Conservation (phyloP, 768 basidiomycete genomes). For the Agaricus subrufescens region DNA sequence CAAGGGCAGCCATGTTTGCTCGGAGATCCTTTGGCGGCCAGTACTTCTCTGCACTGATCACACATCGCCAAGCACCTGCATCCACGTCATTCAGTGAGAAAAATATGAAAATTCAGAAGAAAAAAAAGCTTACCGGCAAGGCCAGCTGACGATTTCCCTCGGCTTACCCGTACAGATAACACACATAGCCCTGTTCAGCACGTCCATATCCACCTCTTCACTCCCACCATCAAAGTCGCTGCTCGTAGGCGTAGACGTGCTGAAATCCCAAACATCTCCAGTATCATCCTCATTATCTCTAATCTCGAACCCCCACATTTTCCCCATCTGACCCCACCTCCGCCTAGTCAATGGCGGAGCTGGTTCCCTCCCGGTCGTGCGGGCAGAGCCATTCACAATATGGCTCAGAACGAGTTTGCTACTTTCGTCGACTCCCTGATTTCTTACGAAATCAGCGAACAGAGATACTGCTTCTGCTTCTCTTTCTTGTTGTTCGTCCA, state of each 20-base stretch:
- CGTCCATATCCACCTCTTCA: constrained; percentile 16
- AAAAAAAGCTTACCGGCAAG: constrained; percentile 54
- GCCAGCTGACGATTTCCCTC: constrained; percentile 78
- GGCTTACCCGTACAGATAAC: constrained; percentile 70
- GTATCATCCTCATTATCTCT: constrained; percentile 18
- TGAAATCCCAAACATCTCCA: constrained; percentile 9
- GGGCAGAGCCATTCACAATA: constrained; percentile 23
- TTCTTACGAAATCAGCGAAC: constrained; percentile 48
- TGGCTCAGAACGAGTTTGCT: constrained; percentile 22
- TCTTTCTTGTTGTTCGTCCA: constrained; percentile 12
- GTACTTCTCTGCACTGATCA: constrained; percentile 58
- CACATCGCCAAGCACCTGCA: constrained; percentile 56
- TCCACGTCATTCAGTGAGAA: neutral
- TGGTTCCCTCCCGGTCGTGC: constrained; percentile 17
- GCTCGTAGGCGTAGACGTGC: neutral
- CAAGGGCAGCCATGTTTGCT: constrained; percentile 65
- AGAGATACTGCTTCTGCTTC: constrained; percentile 41
- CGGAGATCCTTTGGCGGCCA: constrained; percentile 49
- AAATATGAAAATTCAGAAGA: constrained; percentile 11
- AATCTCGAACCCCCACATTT: constrained; percentile 13
- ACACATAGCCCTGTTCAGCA: constrained; percentile 32
- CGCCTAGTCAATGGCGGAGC: constrained; percentile 5
- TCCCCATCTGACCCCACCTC: constrained; percentile 7
- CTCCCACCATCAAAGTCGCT: constrained; percentile 5
- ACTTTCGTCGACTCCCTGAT: constrained; percentile 12